Base-by-base conservation (phyloP, 306 rosid species). In the Cicer pinnatifidum region DNA sequence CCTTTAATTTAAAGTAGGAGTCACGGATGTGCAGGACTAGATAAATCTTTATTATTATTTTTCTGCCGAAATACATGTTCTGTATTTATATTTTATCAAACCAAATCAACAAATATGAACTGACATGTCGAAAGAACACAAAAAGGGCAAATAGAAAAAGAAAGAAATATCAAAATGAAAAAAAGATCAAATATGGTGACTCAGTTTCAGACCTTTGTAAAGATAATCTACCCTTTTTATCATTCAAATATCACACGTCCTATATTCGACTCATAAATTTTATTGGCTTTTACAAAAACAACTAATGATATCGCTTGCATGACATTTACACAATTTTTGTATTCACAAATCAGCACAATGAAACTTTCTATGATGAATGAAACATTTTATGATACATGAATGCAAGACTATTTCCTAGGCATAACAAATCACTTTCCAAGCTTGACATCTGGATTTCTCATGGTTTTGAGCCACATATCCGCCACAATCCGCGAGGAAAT, bases 401-500 rank as follows among this genome's bases (percentile, higher is more conserved):
- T 53, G 69, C 57, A 73, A 66, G 64, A 39, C 1, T 48, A 6
- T 28, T 16, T 63, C 11, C 72, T 52, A 28, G 58, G 45, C 46
- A 7, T 51, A 75, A 69, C 44, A 44, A 47, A 38, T 76, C 48
- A 89, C 66, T 78, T 77, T 38, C 71, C 41, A 51, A 95, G 88
- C 78, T 89, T 95, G 56, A 95, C 85, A 60, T 92, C 88, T 63
- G 97, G 99, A 76, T 95, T 95, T 79, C 97, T 85, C 78, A 92
- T 86, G 20, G 90, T 84, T 82, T 86, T 95, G 78, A 95, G 97
- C 99, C 99, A 95, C 99, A 92, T 90, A 66, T 90, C 96, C 4
- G 97, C 97, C 87, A 91, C 86, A 17, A 90, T 88, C 61, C 99
- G 67, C 1, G 97, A 91, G 10, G 99, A 95, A 75, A 91, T 78